Percentiles rank a stretch among this genome's conserved stretches.
Conservation (phyloP, 306 rosid genomes). For the Cajanus cajan region DNA sequence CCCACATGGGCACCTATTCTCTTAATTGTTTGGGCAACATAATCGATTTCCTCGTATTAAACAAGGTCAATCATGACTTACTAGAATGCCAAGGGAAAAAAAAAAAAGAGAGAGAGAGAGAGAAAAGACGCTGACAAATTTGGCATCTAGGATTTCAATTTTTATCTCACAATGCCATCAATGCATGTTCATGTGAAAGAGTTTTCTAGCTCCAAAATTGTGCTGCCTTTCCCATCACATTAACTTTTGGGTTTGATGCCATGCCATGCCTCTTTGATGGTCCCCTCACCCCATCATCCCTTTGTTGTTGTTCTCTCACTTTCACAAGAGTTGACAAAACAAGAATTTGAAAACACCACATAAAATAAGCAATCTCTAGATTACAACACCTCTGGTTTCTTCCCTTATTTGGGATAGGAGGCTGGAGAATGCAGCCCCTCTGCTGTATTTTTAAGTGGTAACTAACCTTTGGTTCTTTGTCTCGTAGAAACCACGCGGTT, state of each 20-base stretch:
- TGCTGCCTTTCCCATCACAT: conserved; percentile 31
- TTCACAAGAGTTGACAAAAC: conserved; percentile 42
- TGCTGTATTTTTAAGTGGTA: not conserved
- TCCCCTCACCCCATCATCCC: conserved; percentile 22
- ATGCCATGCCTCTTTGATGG: not conserved
- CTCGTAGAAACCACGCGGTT: not conserved
- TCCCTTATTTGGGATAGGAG: conserved; percentile 28
- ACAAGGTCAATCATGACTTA: conserved; percentile 34
- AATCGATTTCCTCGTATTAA: conserved; percentile 37
- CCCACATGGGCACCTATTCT: conserved; percentile 10
- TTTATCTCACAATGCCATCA: not conserved
- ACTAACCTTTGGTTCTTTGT: not conserved
- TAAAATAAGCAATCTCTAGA: conserved; percentile 36
- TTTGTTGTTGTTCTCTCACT: conserved; percentile 25
- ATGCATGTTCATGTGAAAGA: conserved; percentile 15
- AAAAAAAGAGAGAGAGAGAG: not conserved
- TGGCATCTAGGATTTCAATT: conserved; percentile 33
- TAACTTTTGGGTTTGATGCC: conserved; percentile 27
- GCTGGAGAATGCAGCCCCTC: not conserved
- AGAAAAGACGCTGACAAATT: not conserved
- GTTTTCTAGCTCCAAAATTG: conserved; percentile 7
- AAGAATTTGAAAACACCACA: conserved; percentile 26
- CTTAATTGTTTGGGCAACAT: conserved; percentile 21
- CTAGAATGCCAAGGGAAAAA: conserved; percentile 1
- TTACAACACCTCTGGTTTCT: conserved; percentile 26